Base-by-base conservation (phyloP, 2,329 filamentous ascomycete species). In the Penicillium expansum region DNA sequence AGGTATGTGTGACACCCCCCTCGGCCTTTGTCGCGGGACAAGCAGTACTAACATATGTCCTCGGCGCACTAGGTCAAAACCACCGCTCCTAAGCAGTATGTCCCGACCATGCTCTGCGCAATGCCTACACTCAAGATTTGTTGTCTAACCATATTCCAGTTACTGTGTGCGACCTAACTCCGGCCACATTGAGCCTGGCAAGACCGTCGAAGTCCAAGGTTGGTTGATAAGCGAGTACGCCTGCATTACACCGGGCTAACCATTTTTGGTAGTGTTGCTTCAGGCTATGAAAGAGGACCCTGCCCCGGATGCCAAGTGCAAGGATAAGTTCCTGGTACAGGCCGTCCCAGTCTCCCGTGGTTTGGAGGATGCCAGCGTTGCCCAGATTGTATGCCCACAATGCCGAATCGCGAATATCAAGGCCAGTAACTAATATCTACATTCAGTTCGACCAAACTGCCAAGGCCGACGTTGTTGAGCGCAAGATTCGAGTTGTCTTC, bases 221-320 rank as follows among this genome's bases (percentile, higher is more conserved):
- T 82, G 67, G 69, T 64, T 18, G 14, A 48, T 43, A 48, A 45
- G 32, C 39, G 30, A 41, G 52, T 37, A 18, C 39, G 18, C 35
- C 13, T 37, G 10, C 42, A 42, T 3, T 47, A 16, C 20, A 5
- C 33, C 65, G 56, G 50, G 49, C 61, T 70, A 56, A 74, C 72
- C 54, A 64, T 52, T 35, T 13, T 52, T 51, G 58, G 50, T 65
- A 95, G 94, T 99, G 57, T 87, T 97, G 37, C 86, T 99, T 41
- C 94, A 99, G 79, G 92, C 93, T 24, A 97, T 99, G 94, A 97
- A 96, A 82, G 86, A 91, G 71, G 92, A 97, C 70, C 93, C 93
- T 55, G 85, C 92, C 20, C 76, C 82, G 56, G 92, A 96, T 73
- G 87, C 89, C 61, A 92, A 91, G 76, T 99, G 94, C 80, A 89